A percentile compares a stretch with the other conserved stretches of the same genome.
Evolutionary conservation across 345 rosid species (phyloP).

Genomic region (Xanthoceras sorbifolium): DNA sequence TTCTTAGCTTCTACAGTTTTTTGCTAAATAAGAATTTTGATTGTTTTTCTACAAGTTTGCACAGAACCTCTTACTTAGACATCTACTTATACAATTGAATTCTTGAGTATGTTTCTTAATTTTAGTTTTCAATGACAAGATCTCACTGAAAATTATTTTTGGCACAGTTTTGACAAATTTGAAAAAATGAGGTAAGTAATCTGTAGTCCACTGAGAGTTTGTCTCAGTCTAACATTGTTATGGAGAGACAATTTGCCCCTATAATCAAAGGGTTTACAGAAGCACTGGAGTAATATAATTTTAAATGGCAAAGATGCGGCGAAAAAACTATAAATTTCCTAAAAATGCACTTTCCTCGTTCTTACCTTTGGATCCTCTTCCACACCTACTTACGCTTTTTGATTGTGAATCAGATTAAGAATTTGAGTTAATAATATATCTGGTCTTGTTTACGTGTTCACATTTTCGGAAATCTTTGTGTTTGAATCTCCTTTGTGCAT

Average conservation of each 20-base stretch:
- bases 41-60: neutral
- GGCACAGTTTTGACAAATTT: neutral
- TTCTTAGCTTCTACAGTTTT: neutral
- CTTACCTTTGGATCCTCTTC: neutral
- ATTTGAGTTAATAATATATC: neutral
- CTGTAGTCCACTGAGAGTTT: neutral
- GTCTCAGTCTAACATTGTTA: neutral
- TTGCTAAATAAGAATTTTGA: neutral
- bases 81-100: neutral
- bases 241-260: neutral
- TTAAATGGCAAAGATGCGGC: neutral
- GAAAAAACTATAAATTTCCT: neutral
- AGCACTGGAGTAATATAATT: neutral
- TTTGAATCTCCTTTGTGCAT: neutral
- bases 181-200: neutral
- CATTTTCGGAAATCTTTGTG: neutral
- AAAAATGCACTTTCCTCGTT: neutral
- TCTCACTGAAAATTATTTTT: neutral
- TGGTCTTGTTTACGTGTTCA: neutral
- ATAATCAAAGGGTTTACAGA: neutral
- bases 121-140: neutral
- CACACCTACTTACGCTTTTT: neutral
- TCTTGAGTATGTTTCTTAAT: neutral
- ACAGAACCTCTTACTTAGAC: neutral
- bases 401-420: neutral